Evolutionary conservation across 1,284 basidiomycete species (phyloP).

Genomic region (Ceraceosorus guamensis): DNA sequence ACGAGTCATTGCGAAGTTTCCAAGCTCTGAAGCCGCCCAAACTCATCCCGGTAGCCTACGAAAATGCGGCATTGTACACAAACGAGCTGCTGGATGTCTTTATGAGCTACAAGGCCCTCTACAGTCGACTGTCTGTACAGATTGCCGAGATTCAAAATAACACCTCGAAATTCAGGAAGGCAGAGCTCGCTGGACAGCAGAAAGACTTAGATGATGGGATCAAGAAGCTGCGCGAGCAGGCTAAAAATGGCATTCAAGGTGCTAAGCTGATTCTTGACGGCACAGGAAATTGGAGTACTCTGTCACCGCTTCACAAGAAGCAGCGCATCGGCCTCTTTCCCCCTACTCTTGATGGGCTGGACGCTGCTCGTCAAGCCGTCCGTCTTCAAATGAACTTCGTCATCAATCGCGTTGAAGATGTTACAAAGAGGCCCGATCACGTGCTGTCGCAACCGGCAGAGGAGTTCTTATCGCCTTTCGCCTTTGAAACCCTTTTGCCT

Average conservation of each 20-base stretch:
- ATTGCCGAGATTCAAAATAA: constrained; percentile 1
- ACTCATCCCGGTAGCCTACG: background rate
- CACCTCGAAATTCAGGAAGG: constrained; percentile 2
- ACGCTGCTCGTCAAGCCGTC: constrained; percentile 1
- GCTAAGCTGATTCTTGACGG: too few relatives aligned
- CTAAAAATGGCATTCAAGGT: background rate
- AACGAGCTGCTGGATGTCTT: constrained; percentile 5
- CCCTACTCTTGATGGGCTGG: constrained; percentile 2
- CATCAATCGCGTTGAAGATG: constrained; percentile 4
- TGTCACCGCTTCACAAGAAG: constrained; percentile 5
- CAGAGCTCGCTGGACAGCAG: background rate
- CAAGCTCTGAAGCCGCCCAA: constrained; percentile 3
- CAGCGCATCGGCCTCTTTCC: constrained; percentile 1
- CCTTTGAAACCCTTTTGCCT: constrained; percentile 3
- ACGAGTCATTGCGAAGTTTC: constrained; percentile 2
- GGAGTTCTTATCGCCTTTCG: constrained; percentile 3
- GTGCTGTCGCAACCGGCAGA: background rate
- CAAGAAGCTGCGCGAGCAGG: background rate
- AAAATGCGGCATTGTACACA: constrained; percentile 3
- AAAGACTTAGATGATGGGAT: background rate
- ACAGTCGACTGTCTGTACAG: constrained; percentile 1
- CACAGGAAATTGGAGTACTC: too few relatives aligned
- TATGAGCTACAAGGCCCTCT: constrained; percentile 4
- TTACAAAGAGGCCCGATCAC: background rate
- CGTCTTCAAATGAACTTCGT: constrained; percentile 5